Conservation (phyloP, 2,329 filamentous ascomycete genomes). For the Pestalotiopsis sp. region DNA sequence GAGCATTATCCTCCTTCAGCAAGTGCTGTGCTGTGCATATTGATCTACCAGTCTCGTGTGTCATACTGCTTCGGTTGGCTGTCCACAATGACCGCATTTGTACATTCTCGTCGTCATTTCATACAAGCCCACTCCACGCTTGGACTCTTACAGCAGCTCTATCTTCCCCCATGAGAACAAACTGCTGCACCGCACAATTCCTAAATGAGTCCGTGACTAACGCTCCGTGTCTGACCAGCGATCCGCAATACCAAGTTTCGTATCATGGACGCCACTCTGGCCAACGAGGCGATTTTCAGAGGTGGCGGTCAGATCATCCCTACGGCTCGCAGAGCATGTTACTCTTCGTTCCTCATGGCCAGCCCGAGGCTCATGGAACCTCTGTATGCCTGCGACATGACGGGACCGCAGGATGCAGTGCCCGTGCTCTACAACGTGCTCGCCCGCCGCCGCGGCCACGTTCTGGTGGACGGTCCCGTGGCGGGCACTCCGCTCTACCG, state of each 20-base stretch:
- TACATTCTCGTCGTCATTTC: neutral
- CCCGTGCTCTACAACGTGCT: slow-evolving; percentile 90
- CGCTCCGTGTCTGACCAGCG: slow-evolving; percentile 47
- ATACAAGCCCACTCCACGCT: neutral
- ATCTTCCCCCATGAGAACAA: slow-evolving; percentile 23
- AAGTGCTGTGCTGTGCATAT: neutral
- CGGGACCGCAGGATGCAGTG: slow-evolving; percentile 85
- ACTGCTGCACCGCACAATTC: slow-evolving; percentile 18
- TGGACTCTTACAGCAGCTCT: neutral
- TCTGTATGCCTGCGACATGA: slow-evolving; percentile 89
- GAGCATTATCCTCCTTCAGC: neutral
- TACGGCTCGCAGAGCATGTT: slow-evolving; percentile 87
- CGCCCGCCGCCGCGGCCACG: slow-evolving; percentile 84
- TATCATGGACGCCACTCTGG: slow-evolving; percentile 85
- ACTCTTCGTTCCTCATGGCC: slow-evolving; percentile 96
- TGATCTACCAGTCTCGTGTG: neutral
- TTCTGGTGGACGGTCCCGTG: slow-evolving; percentile 90
- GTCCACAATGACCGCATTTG: neutral
- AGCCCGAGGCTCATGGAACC: slow-evolving; percentile 96
- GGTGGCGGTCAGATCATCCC: slow-evolving; percentile 98
- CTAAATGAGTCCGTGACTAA: neutral
- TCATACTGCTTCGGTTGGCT: neutral
- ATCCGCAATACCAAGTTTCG: slow-evolving; percentile 99
- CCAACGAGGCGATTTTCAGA: slow-evolving; percentile 87
- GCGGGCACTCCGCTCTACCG: slow-evolving; percentile 93